Evolutionary conservation across 2,329 filamentous ascomycete species (phyloP).

Genomic region (Alternaria sp.): DNA sequence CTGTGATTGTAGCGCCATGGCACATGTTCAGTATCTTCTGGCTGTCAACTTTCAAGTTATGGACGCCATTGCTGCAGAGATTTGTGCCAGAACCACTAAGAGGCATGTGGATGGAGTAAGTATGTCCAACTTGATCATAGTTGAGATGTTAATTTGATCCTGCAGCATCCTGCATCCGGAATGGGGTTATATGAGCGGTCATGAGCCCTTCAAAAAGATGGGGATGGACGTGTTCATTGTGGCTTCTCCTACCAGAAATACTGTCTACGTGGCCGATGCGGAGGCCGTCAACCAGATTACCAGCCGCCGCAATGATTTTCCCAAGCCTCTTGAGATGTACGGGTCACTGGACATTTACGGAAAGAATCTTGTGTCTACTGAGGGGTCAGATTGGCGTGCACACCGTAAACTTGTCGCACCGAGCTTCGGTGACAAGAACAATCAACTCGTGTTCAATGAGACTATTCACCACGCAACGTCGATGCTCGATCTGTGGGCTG

Average conservation of each 20-base stretch:
- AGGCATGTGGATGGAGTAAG: slow-evolving; percentile 69
- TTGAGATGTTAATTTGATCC: slow-evolving; percentile 5
- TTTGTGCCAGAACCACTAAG: slow-evolving; percentile 64
- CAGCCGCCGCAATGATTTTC: slow-evolving; percentile 73
- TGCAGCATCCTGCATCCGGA: slow-evolving; percentile 66
- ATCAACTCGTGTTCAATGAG: slow-evolving; percentile 71
- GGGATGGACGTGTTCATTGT: slow-evolving; percentile 70
- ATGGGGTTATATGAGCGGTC: slow-evolving; percentile 66
- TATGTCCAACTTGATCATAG: slow-evolving; percentile 4
- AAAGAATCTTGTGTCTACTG: slow-evolving; percentile 74
- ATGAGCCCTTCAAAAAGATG: slow-evolving; percentile 66
- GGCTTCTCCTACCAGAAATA: slow-evolving; percentile 65
- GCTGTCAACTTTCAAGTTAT: slow-evolving; percentile 64
- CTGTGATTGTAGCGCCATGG: slow-evolving; percentile 54
- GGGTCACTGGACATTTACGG: slow-evolving; percentile 71
- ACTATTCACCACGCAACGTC: slow-evolving; percentile 67
- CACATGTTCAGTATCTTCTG: slow-evolving; percentile 63
- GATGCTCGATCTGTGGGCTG: slow-evolving; percentile 44
- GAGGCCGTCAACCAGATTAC: slow-evolving; percentile 73
- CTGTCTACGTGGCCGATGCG: slow-evolving; percentile 68
- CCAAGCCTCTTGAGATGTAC: slow-evolving; percentile 71
- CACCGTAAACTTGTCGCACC: slow-evolving; percentile 77
- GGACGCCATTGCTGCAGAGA: slow-evolving; percentile 64
- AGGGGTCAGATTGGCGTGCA: slow-evolving; percentile 74
- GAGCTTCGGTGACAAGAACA: slow-evolving; percentile 80